Percentiles rank a stretch among this genome's conserved stretches.
These are phyloP conservation scores for Suillus lakei DNA, from an alignment of 768 basidiomycete species.

Conservation along the genomic window DNA sequence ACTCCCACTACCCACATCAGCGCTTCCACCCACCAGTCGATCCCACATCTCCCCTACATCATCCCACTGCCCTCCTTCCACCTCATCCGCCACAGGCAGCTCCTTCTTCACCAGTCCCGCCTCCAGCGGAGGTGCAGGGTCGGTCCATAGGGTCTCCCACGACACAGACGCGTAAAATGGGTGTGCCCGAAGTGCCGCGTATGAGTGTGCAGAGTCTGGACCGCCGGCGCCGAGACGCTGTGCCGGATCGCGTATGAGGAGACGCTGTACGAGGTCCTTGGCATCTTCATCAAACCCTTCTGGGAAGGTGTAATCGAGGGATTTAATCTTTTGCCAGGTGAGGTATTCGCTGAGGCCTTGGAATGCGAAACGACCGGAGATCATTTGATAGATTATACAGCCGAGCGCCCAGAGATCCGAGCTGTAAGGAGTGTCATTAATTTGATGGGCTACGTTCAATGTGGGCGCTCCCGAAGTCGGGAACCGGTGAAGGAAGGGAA, in stretches of 20 bases:
- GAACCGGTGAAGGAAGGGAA: neutral
- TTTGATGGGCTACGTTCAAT: neutral
- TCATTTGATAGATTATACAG: slow-evolving; percentile 92
- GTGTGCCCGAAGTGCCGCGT: slow-evolving; percentile 58
- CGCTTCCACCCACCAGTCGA: slow-evolving; percentile 37
- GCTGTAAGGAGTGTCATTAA: slow-evolving; percentile 42
- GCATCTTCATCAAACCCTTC: slow-evolving; percentile 84
- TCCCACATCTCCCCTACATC: slow-evolving; percentile 63
- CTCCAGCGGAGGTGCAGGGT: slow-evolving; percentile 60
- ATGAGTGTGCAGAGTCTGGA: slow-evolving; percentile 41
- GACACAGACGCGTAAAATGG: slow-evolving; percentile 62
- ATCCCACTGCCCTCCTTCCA: slow-evolving; percentile 47
- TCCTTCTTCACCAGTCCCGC: slow-evolving; percentile 61
- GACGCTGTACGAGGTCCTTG: slow-evolving; percentile 74
- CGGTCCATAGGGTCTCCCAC: slow-evolving; percentile 72
- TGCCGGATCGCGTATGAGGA: slow-evolving; percentile 73
- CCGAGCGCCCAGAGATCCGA: slow-evolving; percentile 97
- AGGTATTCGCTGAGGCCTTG: slow-evolving; percentile 90
- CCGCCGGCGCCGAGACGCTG: slow-evolving; percentile 64
- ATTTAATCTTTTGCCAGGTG: slow-evolving; percentile 93
- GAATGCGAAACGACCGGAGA: slow-evolving; percentile 91
- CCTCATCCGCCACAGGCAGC: slow-evolving; percentile 31
- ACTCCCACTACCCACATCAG: slow-evolving; percentile 16
- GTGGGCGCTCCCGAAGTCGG: neutral
- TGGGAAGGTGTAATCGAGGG: slow-evolving; percentile 85